Evolutionary conservation across 1,284 basidiomycete genomes (phyloP).

Genomic region (Taiwanofungus camphoratus): DNA sequence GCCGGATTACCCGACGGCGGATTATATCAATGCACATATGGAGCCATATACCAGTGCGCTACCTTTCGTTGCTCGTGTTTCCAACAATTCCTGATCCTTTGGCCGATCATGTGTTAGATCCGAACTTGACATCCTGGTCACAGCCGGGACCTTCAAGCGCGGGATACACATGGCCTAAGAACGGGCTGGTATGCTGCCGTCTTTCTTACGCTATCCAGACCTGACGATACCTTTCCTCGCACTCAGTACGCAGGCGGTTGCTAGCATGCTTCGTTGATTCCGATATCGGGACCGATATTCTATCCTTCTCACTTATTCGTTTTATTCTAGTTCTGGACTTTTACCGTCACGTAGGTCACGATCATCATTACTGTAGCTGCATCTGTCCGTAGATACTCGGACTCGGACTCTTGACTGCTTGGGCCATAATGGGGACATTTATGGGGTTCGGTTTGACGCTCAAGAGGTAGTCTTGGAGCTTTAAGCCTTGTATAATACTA

Average conservation of each 20-base stretch:
- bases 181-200: conserved; percentile 19
- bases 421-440: no score
- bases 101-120: conserved; percentile 19
- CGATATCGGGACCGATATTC: no score
- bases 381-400: no score
- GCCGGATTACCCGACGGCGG: conserved; percentile 43
- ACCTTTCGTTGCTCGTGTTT: not conserved
- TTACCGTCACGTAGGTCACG: no score
- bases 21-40: conserved; percentile 36
- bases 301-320: no score
- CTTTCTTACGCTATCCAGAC: not conserved
- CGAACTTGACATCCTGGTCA: conserved; percentile 26
- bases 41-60: conserved; percentile 30
- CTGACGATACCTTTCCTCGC: not conserved
- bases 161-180: conserved; percentile 28
- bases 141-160: conserved; percentile 18
- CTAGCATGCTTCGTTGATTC: no score
- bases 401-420: no score
- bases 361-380: no score
- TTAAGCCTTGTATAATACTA: no score
- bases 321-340: no score
- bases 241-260: not conserved
- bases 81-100: not conserved
- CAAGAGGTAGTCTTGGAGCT: no score
- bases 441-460: no score